Evolutionary conservation across 139 green algal genomes (phyloP).

Genomic region (Picochlorum sp.): DNA sequence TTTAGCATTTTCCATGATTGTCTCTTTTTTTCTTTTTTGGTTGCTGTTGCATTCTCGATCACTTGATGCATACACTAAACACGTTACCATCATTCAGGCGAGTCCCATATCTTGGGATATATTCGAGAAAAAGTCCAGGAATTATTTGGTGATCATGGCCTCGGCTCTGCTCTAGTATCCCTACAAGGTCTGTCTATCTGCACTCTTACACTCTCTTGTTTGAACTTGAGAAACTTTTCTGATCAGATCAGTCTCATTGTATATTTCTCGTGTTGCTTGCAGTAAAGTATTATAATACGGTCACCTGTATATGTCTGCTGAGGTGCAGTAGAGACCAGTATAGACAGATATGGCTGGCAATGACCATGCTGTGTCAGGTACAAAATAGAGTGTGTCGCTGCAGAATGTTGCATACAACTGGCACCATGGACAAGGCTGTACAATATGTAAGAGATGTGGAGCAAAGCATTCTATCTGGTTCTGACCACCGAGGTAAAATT

Average conservation of each 20-base stretch:
- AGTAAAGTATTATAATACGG: constrained; percentile 37
- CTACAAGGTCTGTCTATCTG: no score
- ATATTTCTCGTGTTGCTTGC: no score
- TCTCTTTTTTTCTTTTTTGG: neutral
- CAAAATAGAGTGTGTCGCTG: constrained; percentile 12
- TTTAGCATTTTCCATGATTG: neutral
- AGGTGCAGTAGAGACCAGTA: constrained; percentile 23
- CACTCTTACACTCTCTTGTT: no score
- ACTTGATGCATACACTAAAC: no score
- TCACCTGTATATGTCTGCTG: constrained; percentile 19
- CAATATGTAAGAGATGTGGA: no score
- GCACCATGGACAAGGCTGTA: constrained; percentile 6
- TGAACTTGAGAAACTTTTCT: no score
- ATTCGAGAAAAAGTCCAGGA: constrained; percentile 22
- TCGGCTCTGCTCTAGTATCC: constrained; percentile 13
- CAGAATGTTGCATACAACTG: constrained; percentile 18
- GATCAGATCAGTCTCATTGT: no score
- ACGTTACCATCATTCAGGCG: constrained; percentile 16
- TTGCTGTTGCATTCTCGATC: no score
- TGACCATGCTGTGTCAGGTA: constrained; percentile 19
- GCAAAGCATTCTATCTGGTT: no score
- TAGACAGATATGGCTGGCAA: constrained; percentile 21
- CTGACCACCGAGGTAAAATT: no score
- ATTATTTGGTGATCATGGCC: constrained; percentile 30
- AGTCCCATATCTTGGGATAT: constrained; percentile 5